Base-by-base conservation (phyloP, 305 asterid genomes). In the Solanum aculeatissimum region DNA sequence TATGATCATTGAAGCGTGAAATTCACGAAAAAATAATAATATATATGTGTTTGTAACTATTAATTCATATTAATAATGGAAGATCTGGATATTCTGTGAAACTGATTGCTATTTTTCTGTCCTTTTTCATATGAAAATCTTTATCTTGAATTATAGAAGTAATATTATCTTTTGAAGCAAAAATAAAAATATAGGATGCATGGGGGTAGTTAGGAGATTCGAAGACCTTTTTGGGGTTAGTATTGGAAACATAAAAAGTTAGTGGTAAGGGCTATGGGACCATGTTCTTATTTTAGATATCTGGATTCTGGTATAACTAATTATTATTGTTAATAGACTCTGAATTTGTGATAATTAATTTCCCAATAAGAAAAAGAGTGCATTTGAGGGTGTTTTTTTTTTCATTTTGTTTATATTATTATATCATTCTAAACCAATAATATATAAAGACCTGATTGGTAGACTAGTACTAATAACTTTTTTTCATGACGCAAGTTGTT, bases 251-350 rank as follows among this genome's bases (percentile, higher is more conserved):
- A 77, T 27, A 32, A 77, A 51, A 35, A 4, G 16, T 51, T 25
- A 0, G 43, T 25, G 63, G 29, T 49, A 77, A 29, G 82, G 65
- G 58, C 29, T 51, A 18, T 51, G 65, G 29, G 29, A 51, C 47
- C 43, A 51, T 77, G 47, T 29, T 77, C 65, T 77, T 77, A 77
- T 27, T 27, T 75, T 77, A 27, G 16, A 75, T 51, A 51, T 77
- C 3, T 77, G 23, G 23, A 66, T 66, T 66, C 74, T 66, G 10
- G 25, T 77, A 16, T 45, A 77, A 77, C 25, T 51, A 77, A 77
- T 77, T 69, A 38, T 3, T 15, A 62, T 62, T 27, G 35, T 9
- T 69, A 70, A 40, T 70, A 40, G 55, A 71, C 12, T 71, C 9
- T 69, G 80, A 71, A 42, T 35, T 35, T 35, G 40, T 35, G 40